Evolutionary conservation across 164 flowering plant species (phyloP).

Genomic region (Malania oleifera): DNA sequence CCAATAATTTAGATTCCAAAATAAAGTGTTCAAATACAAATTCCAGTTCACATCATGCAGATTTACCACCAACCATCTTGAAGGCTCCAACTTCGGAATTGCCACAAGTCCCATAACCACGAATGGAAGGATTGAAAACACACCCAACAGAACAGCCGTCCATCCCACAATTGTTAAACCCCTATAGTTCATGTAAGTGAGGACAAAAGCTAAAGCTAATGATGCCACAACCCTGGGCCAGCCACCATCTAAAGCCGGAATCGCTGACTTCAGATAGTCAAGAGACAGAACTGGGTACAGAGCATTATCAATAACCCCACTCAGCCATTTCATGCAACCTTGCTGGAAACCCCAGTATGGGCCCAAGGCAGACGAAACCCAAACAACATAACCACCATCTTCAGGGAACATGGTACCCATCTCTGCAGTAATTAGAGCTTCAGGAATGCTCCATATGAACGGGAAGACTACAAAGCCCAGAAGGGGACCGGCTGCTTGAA

Average conservation of each 20-base stretch:
- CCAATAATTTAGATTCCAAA: constrained; percentile 44
- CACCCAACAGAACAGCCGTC: constrained; percentile 28
- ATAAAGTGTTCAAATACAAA: constrained; percentile 30
- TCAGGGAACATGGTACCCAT: constrained; percentile 42
- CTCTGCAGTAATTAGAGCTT: constrained; percentile 43
- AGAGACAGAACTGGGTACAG: constrained; percentile 35
- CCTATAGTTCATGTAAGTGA: constrained; percentile 38
- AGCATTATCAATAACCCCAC: constrained; percentile 47
- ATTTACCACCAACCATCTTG: constrained; percentile 32
- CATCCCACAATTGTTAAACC: constrained; percentile 34
- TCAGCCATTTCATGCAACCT: constrained; percentile 50
- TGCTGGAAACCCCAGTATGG: constrained; percentile 41
- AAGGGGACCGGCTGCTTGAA: constrained; percentile 43
- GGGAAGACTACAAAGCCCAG: constrained; percentile 38
- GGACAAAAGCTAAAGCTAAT: constrained; percentile 18
- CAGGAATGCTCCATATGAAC: constrained; percentile 43
- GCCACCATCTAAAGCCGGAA: constrained; percentile 30
- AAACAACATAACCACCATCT: constrained; percentile 46
- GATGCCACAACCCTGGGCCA: constrained; percentile 20
- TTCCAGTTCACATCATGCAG: constrained; percentile 27
- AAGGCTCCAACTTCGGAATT: constrained; percentile 30
- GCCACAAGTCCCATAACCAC: constrained; percentile 29
- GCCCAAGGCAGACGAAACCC: constrained; percentile 42
- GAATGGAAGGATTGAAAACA: constrained; percentile 36
- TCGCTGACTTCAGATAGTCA: constrained; percentile 29